These are phyloP conservation scores for Colletotrichum tropicicola DNA, from an alignment of 2,329 filamentous ascomycete species.

Conservation along the genomic window DNA sequence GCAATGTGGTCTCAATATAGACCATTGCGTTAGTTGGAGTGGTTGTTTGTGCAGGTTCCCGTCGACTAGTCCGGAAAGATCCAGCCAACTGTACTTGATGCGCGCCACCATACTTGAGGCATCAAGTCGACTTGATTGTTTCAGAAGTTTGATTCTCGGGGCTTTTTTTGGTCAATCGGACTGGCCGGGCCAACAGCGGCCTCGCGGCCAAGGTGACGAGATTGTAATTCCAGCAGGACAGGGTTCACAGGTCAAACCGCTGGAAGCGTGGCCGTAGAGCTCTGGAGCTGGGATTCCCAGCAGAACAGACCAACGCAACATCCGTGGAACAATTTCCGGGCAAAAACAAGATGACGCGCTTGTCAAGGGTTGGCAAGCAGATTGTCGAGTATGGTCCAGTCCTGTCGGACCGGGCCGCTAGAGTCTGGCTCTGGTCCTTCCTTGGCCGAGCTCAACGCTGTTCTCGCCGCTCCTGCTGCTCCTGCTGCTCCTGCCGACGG, in stretches of 20 bases:
- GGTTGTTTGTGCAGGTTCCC: slow-evolving; percentile 50
- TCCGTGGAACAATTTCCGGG: background rate
- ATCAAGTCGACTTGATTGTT: slow-evolving; percentile 33
- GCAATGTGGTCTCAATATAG: slow-evolving; percentile 41
- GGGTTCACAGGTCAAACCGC: slow-evolving; percentile 33
- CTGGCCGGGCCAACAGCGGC: slow-evolving; percentile 1
- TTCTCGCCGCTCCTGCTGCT: background rate
- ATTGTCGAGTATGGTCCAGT: slow-evolving; percentile 21
- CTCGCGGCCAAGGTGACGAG: background rate
- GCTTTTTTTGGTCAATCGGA: slow-evolving; percentile 5
- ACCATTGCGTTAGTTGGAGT: slow-evolving; percentile 30
- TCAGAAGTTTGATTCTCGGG: slow-evolving; percentile 37
- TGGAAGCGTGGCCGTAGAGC: background rate
- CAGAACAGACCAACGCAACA: slow-evolving; percentile 7
- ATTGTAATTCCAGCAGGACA: slow-evolving; percentile 3
- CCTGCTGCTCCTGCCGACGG: background rate
- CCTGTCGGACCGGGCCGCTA: slow-evolving; percentile 41
- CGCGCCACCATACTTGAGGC: slow-evolving; percentile 21
- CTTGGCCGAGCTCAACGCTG: background rate
- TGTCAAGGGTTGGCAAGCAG: background rate
- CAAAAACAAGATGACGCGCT: background rate
- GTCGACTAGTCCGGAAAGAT: slow-evolving; percentile 42
- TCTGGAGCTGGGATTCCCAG: background rate
- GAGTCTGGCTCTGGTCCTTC: slow-evolving; percentile 12
- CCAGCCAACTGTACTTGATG: slow-evolving; percentile 16